These are phyloP conservation scores for Trichoderma sp. DNA, from an alignment of 2,329 filamentous ascomycete species.

Conservation along the genomic window DNA sequence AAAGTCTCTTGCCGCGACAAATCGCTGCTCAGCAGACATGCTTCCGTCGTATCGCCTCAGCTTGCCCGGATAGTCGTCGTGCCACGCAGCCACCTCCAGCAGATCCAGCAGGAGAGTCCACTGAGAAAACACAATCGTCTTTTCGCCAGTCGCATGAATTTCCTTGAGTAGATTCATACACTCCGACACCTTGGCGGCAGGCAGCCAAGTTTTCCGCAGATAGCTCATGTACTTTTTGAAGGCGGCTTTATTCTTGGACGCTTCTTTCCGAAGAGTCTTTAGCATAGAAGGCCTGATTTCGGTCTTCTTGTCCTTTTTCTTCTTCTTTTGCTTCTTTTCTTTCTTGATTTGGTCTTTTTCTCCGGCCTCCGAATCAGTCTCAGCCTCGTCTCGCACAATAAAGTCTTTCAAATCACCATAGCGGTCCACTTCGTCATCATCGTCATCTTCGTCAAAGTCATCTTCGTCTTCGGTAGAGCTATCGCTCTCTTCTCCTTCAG, in stretches of 20 bases:
- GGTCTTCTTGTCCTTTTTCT: conserved; percentile 42
- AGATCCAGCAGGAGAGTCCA: conserved; percentile 75
- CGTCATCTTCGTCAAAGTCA: conserved; percentile 33
- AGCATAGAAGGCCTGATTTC: conserved; percentile 56
- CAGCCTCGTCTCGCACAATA: conserved; percentile 45
- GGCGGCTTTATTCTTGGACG: conserved; percentile 60
- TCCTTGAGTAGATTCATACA: conserved; percentile 71
- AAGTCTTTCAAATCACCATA: conserved; percentile 51
- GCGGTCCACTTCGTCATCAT: conserved; percentile 35
- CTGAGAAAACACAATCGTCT: conserved; percentile 74
- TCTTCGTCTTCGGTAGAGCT: conserved; percentile 28
- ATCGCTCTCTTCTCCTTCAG: conserved; percentile 37
- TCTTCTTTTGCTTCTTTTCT: conserved; percentile 32
- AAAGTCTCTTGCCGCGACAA: conserved; percentile 65
- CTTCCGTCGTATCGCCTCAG: conserved; percentile 77
- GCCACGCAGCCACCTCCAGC: conserved; percentile 68
- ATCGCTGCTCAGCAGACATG: conserved; percentile 68
- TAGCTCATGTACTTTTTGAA: conserved; percentile 68
- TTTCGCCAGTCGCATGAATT: conserved; percentile 60
- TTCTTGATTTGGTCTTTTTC: conserved; percentile 27
- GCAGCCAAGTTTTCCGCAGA: conserved; percentile 66
- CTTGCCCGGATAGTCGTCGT: conserved; percentile 57
- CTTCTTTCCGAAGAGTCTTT: conserved; percentile 63
- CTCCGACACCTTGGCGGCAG: conserved; percentile 79
- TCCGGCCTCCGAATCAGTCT: conserved; percentile 31